phyloP scores from a whole-genome alignment of 345 rosid species.

The Melastoma malabathricum region DNA sequence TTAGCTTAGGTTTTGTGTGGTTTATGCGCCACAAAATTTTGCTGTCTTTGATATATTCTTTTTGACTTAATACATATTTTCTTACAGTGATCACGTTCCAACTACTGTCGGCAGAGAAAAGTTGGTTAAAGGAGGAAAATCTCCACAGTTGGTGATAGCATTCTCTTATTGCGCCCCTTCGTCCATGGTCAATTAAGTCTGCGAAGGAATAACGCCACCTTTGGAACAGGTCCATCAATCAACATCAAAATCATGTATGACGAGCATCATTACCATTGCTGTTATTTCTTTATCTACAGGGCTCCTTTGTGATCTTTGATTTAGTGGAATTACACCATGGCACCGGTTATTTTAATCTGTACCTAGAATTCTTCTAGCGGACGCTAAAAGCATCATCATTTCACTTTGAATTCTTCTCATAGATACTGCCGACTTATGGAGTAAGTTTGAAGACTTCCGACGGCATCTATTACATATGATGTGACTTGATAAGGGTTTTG shows the following conservation, averaged over 20 bases:
- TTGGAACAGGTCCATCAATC: slow-evolving; percentile 5
- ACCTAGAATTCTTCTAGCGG: slow-evolving; percentile 5
- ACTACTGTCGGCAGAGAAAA: too few relatives aligned
- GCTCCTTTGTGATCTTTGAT: slow-evolving; percentile 7
- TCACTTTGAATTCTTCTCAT: slow-evolving; percentile 4
- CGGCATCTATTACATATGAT: slow-evolving; percentile 9
- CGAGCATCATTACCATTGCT: slow-evolving; percentile 7
- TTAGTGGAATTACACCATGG: slow-evolving; percentile 17
- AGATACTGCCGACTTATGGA: slow-evolving; percentile 9
- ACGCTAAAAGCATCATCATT: slow-evolving; percentile 2
- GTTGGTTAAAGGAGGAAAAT: too few relatives aligned
- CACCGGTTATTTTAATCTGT: slow-evolving; percentile 10
- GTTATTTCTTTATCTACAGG: slow-evolving; percentile 15
- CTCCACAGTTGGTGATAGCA: too few relatives aligned
- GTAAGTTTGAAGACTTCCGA: slow-evolving; percentile 9
- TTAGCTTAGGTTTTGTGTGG: too few relatives aligned
- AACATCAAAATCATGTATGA: slow-evolving; percentile 7
- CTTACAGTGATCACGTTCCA: too few relatives aligned
- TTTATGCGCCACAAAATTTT: too few relatives aligned
- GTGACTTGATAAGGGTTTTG: slow-evolving; percentile 11
- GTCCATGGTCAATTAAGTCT: too few relatives aligned
- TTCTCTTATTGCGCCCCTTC: too few relatives aligned
- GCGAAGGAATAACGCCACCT: too few relatives aligned
- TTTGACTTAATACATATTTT: too few relatives aligned
- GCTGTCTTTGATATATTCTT: too few relatives aligned